phyloP scores from a whole-genome alignment of 306 rosid species.

The Quillaja saponaria region DNA sequence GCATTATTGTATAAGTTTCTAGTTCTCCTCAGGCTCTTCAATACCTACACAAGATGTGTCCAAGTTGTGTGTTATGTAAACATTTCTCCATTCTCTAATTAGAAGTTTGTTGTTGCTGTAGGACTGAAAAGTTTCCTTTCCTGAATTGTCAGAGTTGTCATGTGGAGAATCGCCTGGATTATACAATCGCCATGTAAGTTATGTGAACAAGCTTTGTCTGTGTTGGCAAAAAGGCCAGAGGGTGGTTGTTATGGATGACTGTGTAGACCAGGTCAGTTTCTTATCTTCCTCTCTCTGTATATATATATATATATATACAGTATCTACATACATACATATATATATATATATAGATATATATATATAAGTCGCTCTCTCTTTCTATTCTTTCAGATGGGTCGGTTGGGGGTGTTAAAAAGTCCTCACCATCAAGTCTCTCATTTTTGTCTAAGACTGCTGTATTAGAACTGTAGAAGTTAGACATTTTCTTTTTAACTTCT shows the following conservation, averaged over 20 bases:
- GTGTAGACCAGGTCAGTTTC: slow-evolving; percentile 35
- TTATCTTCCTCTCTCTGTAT: slow-evolving; percentile 22
- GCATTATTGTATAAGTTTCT: too few species aligned
- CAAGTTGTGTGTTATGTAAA: background rate
- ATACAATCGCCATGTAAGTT: slow-evolving; percentile 31
- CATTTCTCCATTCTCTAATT: slow-evolving; percentile 4
- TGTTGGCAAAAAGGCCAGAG: slow-evolving; percentile 43
- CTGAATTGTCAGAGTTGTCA: slow-evolving; percentile 32
- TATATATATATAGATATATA: too few species aligned
- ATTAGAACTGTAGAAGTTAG: too few species aligned
- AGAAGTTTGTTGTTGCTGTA: slow-evolving; percentile 28
- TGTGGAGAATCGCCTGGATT: slow-evolving; percentile 30
- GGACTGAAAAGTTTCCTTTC: slow-evolving; percentile 26
- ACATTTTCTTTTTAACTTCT: too few species aligned
- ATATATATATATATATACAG: too few species aligned
- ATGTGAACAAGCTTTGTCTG: slow-evolving; percentile 44
- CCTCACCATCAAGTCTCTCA: too few species aligned
- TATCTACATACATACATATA: too few species aligned
- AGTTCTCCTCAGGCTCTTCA: too few species aligned
- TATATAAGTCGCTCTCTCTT: too few species aligned
- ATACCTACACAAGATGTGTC: background rate
- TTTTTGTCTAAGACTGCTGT: too few species aligned
- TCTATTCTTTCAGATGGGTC: too few species aligned
- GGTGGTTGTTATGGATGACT: slow-evolving; percentile 39
- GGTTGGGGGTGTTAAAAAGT: too few species aligned